A percentile compares a stretch with the other conserved stretches of the same genome.
phyloP scores from a whole-genome alignment of 2,329 filamentous ascomycete genomes.

The Cytospora schulzeri region DNA sequence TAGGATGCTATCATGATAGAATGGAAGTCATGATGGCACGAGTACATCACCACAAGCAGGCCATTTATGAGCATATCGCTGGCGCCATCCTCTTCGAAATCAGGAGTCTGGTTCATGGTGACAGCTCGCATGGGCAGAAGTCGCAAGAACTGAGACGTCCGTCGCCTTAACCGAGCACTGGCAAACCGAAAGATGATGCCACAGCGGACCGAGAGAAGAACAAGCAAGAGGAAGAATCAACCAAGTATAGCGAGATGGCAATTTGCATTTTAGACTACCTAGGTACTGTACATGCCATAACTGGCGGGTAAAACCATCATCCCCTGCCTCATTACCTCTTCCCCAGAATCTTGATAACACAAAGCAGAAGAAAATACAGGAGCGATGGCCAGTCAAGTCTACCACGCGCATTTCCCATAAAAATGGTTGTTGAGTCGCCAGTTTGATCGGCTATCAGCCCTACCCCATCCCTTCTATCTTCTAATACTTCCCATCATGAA shows the following conservation, averaged over 20 bases:
- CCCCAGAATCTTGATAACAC: background rate
- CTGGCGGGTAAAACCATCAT: background rate
- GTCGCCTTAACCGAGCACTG: background rate
- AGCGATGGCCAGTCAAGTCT: constrained; percentile 10
- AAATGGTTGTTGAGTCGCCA: constrained; percentile 1
- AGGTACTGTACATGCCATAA: background rate
- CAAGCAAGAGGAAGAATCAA: background rate
- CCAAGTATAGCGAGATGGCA: background rate
- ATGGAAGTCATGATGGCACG: background rate
- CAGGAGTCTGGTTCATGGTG: background rate
- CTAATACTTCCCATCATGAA: background rate
- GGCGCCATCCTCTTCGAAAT: background rate
- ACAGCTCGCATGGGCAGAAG: background rate
- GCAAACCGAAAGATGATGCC: background rate
- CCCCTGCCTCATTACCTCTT: background rate
- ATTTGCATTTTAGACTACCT: background rate
- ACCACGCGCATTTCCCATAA: constrained; percentile 18
- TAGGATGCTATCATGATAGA: background rate
- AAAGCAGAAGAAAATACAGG: constrained; percentile 12
- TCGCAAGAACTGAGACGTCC: background rate
- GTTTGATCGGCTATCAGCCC: background rate
- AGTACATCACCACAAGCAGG: background rate
- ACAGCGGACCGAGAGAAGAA: background rate
- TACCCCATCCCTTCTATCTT: background rate
- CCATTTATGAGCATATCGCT: background rate